Evolutionary conservation across 768 basidiomycete species (phyloP).

Genomic region (Hygrocybe coccinea): DNA sequence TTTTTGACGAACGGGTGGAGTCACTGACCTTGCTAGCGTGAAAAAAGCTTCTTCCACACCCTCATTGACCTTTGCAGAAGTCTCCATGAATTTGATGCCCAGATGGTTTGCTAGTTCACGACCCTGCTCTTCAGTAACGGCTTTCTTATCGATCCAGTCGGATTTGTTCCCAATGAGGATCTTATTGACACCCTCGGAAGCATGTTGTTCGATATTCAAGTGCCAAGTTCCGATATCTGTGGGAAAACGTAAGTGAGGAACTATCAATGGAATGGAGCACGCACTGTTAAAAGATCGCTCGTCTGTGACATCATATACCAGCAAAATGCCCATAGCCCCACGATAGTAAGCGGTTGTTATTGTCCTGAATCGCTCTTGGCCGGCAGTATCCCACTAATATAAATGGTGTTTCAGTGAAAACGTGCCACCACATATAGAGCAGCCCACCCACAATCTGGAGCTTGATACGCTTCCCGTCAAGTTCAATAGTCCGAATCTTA

Average conservation of each 20-base stretch:
- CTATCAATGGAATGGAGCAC: constrained; percentile 30
- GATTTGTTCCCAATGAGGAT: constrained; percentile 99
- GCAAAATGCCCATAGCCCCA: constrained; percentile 95
- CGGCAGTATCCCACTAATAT: constrained; percentile 94
- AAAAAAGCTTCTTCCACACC: constrained; percentile 99
- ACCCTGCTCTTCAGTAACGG: constrained; percentile 88
- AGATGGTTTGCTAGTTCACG: constrained; percentile 88
- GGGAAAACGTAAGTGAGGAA: constrained; percentile 3
- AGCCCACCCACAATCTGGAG: constrained; percentile 85
- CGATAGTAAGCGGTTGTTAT: constrained; percentile 99
- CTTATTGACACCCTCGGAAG: constrained; percentile 98
- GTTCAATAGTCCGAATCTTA: constrained; percentile 98
- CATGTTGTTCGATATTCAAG: constrained; percentile 96
- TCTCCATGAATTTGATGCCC: constrained; percentile 96
- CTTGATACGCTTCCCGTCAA: constrained; percentile 97
- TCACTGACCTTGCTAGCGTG: constrained; percentile 80
- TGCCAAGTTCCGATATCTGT: constrained; percentile 98
- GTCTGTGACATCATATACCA: constrained; percentile 98
- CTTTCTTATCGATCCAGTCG: constrained; percentile 95
- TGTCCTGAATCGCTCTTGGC: constrained; percentile 97
- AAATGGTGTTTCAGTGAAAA: not conserved
- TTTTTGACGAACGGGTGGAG: not conserved
- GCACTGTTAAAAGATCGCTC: constrained; percentile 92
- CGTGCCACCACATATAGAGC: constrained; percentile 4
- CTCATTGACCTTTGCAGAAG: constrained; percentile 93